A percentile compares a stretch with the other conserved stretches of the same genome.
Evolutionary conservation across 352 stramenopile species (phyloP).

Genomic region (Phytopythium chamaehyphon): DNA sequence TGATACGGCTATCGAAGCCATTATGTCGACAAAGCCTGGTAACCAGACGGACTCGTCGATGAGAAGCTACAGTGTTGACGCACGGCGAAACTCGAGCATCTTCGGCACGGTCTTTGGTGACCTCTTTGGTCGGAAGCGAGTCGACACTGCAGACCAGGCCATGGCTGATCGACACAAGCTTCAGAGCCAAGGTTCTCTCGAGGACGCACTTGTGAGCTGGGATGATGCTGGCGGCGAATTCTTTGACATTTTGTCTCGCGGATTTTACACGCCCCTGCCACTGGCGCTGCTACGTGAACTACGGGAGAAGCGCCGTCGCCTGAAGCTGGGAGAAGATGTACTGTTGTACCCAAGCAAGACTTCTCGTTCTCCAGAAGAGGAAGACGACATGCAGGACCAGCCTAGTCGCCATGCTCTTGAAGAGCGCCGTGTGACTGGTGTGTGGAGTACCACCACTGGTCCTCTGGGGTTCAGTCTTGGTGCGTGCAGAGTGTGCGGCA

Average conservation of each 20-base stretch:
- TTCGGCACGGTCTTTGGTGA: conserved; percentile 67
- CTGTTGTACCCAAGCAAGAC: conserved; percentile 4
- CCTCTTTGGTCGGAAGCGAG: conserved; percentile 59
- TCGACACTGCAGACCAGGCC: conserved; percentile 44
- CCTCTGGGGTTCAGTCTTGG: conserved; percentile 50
- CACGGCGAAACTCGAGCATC: conserved; percentile 32
- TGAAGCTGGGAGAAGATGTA: conserved; percentile 11
- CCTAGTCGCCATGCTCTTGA: conserved; percentile 25
- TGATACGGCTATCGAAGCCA: not conserved
- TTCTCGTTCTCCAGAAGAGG: not conserved
- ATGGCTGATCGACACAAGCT: conserved; percentile 27
- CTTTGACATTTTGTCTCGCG: conserved; percentile 55
- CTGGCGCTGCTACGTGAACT: conserved; percentile 41
- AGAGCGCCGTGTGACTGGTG: conserved; percentile 41
- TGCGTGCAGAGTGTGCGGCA: conserved; percentile 52
- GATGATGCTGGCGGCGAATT: conserved; percentile 59
- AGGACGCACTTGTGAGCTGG: conserved; percentile 38
- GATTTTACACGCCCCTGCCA: conserved; percentile 61
- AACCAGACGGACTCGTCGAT: conserved; percentile 7
- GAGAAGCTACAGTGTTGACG: conserved; percentile 56
- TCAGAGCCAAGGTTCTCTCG: conserved; percentile 12
- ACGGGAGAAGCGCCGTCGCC: conserved; percentile 20
- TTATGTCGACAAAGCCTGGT: conserved; percentile 1
- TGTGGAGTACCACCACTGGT: conserved; percentile 64
- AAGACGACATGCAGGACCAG: conserved; percentile 20